Base-by-base conservation (phyloP, 192 early-diverging fungal genomes). In the Coemansia sp. region DNA sequence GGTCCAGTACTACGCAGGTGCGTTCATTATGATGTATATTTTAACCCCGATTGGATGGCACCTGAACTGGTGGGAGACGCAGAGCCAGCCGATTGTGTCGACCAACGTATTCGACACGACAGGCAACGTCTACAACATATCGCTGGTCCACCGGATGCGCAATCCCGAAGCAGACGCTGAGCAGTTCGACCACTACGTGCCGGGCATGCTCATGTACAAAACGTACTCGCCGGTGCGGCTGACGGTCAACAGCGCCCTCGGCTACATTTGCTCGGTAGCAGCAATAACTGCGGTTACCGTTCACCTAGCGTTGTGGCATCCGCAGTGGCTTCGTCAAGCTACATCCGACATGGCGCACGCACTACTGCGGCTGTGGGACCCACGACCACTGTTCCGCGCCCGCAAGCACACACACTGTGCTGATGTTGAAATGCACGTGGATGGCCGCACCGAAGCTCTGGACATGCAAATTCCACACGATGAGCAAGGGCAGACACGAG, bases 11-110 rank as follows among this genome's bases (percentile, higher is more conserved):
- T 83, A 90, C 26, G 79, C 78, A 2, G 88, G 88, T 0, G 85
- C 87, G 11, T 57, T 86, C 4, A 76, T 89, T 27, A 87, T 89
- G 68, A 84, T 89, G 65, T 94, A 89, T 80, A 61, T 92, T 59
- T 53, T 91, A 29, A 86, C 86, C 10, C 93, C 92, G 11, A 70
- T 85, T 35, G 77, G 86, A 19, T 91, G 89, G 65, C 86, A 81
- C 66, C 71, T 85, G 54, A 71, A 91, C 67, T 61, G 82, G 77
- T 88, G 87, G 88, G 80, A 72, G 1, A 71, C 82, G 4, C 57
- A 64, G 38, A 59, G 58, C 14, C 82, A 87, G 57, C 88, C 88
- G 0, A 85, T 88, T 25, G 89, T 88, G 49, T 86, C 87, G 19
- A 85, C 87, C 27, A 81, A 74, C 62, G 82, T 83, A 21, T 91